Evolutionary conservation across 192 early-diverging fungal genomes (phyloP), one percentile per base, ranked within the genome.

Genomic region (Coemansia sp.): DNA sequence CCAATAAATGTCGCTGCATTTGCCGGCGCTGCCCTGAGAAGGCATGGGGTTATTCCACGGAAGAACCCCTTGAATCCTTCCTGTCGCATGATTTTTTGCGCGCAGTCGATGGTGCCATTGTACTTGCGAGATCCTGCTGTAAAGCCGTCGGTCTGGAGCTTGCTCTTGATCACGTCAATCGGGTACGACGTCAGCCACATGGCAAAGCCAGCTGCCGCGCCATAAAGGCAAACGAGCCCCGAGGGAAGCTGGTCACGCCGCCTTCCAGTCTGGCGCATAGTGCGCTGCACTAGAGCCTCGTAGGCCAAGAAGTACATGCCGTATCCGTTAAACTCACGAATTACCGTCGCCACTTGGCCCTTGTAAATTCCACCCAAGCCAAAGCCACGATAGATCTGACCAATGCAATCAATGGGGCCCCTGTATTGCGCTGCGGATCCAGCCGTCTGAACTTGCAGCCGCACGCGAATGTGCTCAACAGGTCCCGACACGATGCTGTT

Each of bases 1-100:
- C 95, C 95, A 28, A 96, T 84, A 87, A 99, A 99, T 11, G 95
- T 96, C 19, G 88, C 91, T 9, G 94, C 97, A 65, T 97, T 99
- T 47, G 90, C 93, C 16, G 97, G 97, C 16, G 93, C 97, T 32
- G 97, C 95, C 72, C 97, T 86, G 39, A 96, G 86, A 71, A 99
- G 91, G 72, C 94, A 94, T 19, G 94, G 86, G 2, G 87, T 86
- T 75, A 94, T 86, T 21, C 92, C 93, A 71, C 90, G 84, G 86
- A 94, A 97, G 75, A 99, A 91, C 5, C 97, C 97, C 44, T 83
- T 84, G 26, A 91, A 38, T 1, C 97, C 95, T 69, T 99, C 93
- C 40, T 84, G 76, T n/a, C 83, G 85, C 59, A 94, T 73, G 6
- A 88, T 92, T 80, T 95, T 89, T 28, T 84, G 85, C 26, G 88